Evolutionary conservation across 2,329 filamentous ascomycete genomes (phyloP), one percentile per base, ranked within the genome.

Genomic region (Ilyonectria mors-panacis): DNA sequence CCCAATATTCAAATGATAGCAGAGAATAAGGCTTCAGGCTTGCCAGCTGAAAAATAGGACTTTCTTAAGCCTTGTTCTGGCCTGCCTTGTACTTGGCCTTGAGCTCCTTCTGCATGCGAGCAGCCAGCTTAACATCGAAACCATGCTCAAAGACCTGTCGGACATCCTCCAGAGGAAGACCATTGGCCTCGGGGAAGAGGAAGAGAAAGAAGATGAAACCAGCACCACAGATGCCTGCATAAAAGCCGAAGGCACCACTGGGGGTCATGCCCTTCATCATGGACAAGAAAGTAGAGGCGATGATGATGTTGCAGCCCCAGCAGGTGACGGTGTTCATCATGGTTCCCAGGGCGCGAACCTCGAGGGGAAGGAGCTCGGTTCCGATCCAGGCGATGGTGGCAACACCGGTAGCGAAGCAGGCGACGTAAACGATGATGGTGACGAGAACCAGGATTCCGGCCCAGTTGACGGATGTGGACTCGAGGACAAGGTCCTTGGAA

Each of bases 161-260:
- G 35, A 87, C 81, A 45, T 85, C 84, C 72, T 88, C 86, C 4
- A 88, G 76, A 21, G 85, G 81, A 78, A 87, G 83, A 10, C 85
- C 85, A 65, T 86, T 85, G 10, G 85, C 84, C 68, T 87, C 84
- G 1, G 85, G 85, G 68, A 85, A 87, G 68, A 78, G 85, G 76
- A 85, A 82, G 45, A 82, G 78, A 15, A 86, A 78, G 62, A 82
- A 68, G 8, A 65, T 42, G 47, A 58, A 68, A 79, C 84, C 84
- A 47, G 83, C 69, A 64, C 83, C 80, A 70, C 83, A 86, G 39
- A 86, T 83, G 0, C 76, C 81, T 0, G 83, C 81, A 66, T 86
- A 87, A 73, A 87, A 86, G 2, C 83, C 84, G 62, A 86, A 87
- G 0, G 84, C 81, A 2, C 85, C 84, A 4, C 78, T 82, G 0